Percentiles rank a stretch among this genome's conserved stretches.
Evolutionary conservation across 257 asterid genomes (phyloP).

Genomic region (Apocynum venetum): DNA sequence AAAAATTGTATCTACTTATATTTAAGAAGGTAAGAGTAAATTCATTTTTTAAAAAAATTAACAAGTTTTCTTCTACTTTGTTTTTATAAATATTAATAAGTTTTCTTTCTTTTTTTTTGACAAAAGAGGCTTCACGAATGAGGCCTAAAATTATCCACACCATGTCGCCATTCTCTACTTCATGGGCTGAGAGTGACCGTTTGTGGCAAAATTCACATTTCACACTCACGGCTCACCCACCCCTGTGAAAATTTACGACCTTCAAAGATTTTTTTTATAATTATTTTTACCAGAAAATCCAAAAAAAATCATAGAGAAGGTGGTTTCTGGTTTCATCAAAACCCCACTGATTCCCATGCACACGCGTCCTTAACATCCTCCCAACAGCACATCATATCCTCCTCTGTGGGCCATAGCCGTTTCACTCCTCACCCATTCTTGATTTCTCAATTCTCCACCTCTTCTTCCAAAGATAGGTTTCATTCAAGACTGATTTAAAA

Average conservation of each 20-base stretch:
- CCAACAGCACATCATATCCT: constrained; percentile 9
- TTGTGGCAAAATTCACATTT: not conserved
- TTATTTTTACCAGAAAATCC: not conserved
- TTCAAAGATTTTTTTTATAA: no score
- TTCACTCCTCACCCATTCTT: not conserved
- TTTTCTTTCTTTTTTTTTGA: not conserved
- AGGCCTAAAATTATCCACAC: not conserved
- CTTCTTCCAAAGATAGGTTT: not conserved
- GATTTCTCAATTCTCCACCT: not conserved
- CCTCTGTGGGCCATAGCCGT: not conserved
- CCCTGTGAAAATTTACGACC: no score
- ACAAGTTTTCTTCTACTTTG: no score
- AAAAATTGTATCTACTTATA: no score
- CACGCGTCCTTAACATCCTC: constrained; percentile 20
- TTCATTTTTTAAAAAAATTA: no score
- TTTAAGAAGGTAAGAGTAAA: no score
- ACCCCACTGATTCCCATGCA: constrained; percentile 41
- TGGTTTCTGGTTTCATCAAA: constrained; percentile 11
- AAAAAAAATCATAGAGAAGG: constrained; percentile 3
- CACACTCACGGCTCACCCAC: not conserved
- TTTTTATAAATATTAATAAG: no score
- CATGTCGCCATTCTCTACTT: constrained; percentile 14
- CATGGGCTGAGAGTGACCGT: not conserved
- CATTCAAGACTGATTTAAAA: constrained; percentile 8
- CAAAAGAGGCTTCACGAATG: not conserved